These are phyloP conservation scores for Colletotrichum sp. DNA, from an alignment of 2,329 filamentous ascomycete species.

Conservation along the genomic window DNA sequence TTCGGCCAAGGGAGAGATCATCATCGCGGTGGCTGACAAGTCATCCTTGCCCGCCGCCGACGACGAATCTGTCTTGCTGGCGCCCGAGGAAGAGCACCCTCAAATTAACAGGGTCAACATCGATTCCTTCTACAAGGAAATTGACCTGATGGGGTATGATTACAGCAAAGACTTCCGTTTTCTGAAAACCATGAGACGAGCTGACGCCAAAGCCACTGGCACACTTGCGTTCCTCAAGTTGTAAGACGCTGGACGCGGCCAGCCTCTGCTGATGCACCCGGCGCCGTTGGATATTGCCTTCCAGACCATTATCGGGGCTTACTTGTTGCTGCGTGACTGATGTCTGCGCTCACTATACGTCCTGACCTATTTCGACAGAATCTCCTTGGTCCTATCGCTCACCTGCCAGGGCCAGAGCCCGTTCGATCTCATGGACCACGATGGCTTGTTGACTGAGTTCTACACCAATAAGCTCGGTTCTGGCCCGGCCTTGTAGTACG, in stretches of 20 bases:
- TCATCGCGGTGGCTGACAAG: neutral
- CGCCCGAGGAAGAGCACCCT: neutral
- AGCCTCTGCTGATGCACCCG: conserved; percentile 31
- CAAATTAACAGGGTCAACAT: neutral
- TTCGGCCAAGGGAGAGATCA: neutral
- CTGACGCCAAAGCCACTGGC: neutral
- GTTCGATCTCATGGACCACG: neutral
- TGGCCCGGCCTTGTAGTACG: neutral
- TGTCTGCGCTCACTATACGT: no score
- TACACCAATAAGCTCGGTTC: neutral
- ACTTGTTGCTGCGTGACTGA: conserved; percentile 27
- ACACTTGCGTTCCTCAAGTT: neutral
- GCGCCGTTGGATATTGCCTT: conserved; percentile 36
- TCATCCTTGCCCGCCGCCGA: neutral
- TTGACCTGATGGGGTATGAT: neutral
- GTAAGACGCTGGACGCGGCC: neutral
- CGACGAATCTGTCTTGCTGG: neutral
- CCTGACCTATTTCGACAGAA: no score
- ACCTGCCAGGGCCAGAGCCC: neutral
- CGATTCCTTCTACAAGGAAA: neutral
- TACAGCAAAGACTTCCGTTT: neutral
- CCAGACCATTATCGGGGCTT: conserved; percentile 36
- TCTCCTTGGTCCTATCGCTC: no score
- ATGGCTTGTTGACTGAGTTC: neutral
- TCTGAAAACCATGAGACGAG: neutral